Base-by-base conservation (phyloP, 768 basidiomycete species). In the Tremella mesenterica region DNA sequence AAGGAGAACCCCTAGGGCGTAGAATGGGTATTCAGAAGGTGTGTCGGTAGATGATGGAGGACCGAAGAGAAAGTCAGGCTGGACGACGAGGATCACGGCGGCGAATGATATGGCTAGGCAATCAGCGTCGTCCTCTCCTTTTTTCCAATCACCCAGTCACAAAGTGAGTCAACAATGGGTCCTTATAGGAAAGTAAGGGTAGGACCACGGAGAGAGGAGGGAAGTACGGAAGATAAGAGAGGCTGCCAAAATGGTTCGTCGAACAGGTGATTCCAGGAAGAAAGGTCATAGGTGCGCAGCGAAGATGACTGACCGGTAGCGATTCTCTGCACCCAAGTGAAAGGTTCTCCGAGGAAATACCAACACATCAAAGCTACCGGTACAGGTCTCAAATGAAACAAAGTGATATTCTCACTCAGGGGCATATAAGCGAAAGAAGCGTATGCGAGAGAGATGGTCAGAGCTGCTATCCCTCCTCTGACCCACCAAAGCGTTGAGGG, bases 41-140 rank as follows among this genome's bases (percentile, higher is more conserved):
- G 10, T 50, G 33, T 18, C 18, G 21, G 36, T 25, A 7, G 3
- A 4, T 21, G 25, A 9, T 12, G 9, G 10, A 23, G 20, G 12
- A n/a, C 47, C 36, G 34, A 50, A 50, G 13, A 50, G 4, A 20
- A 38, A 50, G 3, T 34, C 34, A 20, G 49, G 49, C 21, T 39
- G 30, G 21, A 50, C 28, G 33, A 50, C 34, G 9, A 50, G 31
- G 4, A 50, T 20, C 6, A 26, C 26, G 26, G 31, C 49, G 5
- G 12, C 13, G 34, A 50, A 38, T 13, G 49, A 50, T 16, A 50
- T 26, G 12, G 41, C 49, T 50, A 31, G 18, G n/a, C 10, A 10
- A 33, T 33, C 16, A 29, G 21, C 31, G 14, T 41, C 38, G 23
- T 4, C 4, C n/a, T 18, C n/a, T 41, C 38, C 38, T 14, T 14